Base-by-base conservation (phyloP, 2,329 filamentous ascomycete genomes). In the Aspergillus fijiensis region DNA sequence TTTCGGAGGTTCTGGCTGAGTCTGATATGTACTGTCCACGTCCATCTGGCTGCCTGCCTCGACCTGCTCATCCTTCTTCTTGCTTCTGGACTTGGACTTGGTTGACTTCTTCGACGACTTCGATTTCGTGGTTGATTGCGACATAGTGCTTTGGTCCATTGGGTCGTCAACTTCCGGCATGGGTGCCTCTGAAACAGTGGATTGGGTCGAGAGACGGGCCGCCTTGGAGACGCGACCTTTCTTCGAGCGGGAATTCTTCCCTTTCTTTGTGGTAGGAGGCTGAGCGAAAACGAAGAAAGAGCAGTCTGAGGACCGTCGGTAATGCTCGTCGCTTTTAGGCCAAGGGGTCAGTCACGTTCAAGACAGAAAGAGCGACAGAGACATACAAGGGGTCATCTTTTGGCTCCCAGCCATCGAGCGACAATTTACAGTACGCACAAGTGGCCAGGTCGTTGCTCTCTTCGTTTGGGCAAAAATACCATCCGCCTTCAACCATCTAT, bases 391-490 rank as follows among this genome's bases (percentile, higher is more conserved):
- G 95, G 72, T 96, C 91, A 74, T 99, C 95, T 60, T 89, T 88
- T 1, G 89, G 89, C 72, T 98, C 95, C 95, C 96, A 99, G 6
- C 92, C 92, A 74, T 98, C 94, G 11, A 99, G 84, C 11, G 89
- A 92, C 16, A 98, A 79, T 59, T 90, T 87, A 79, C 95, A 99
- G 77, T 98, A 97, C 29, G 90, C 84, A 73, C 95, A 99, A 11
- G 90, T 95, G 10, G 91, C 91, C 79, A 94, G 91, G 74, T 99
- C 95, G 65, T 95, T 89, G 12, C 88, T 91, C 49, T 94, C 92
- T 49, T 85, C 79, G 5, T 87, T 91, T 0, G 95, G 93, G 25
- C 92, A 96, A 77, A 93, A 97, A 72, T 90, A 92, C 93, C 94
- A 99, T 11, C 95, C 95, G 29, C 92, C 91, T 65, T 94, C 91